Percentiles rank a stretch among this genome's conserved stretches.
phyloP scores from a whole-genome alignment of 2,329 filamentous ascomycete genomes.

The Neofusicoccum laricinum region DNA sequence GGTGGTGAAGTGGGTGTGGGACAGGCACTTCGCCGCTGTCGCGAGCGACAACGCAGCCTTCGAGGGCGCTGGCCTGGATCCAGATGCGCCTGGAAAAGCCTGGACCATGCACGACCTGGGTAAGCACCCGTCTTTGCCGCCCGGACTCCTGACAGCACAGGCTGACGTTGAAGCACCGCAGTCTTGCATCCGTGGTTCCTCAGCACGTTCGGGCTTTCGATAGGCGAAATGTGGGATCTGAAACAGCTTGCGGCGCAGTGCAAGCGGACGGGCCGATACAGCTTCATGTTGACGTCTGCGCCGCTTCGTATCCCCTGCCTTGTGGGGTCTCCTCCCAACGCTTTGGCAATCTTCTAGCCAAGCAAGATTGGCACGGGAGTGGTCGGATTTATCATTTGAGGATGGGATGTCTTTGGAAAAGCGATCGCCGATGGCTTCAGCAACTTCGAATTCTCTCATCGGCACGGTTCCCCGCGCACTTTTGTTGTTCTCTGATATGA shows the following conservation, averaged over 20 bases:
- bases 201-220: conserved; percentile 41
- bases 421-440: too few relatives aligned
- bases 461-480: too few relatives aligned
- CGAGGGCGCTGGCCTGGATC: conserved; percentile 27
- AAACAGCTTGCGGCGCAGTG: conserved; percentile 40
- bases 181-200: conserved; percentile 36
- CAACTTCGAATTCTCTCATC: too few relatives aligned
- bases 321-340: conserved; percentile 33
- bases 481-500: too few relatives aligned
- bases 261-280: conserved; percentile 36
- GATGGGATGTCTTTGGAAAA: too few relatives aligned
- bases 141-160: background rate
- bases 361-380: too few relatives aligned
- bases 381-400: too few relatives aligned
- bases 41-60: conserved; percentile 34
- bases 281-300: conserved; percentile 44
- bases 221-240: conserved; percentile 48
- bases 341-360: conserved; percentile 32
- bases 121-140: background rate
- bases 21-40: conserved; percentile 33
- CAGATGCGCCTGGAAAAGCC: background rate
- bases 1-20: conserved; percentile 25
- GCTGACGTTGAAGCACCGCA: conserved; percentile 17
- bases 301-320: conserved; percentile 44
- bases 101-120: background rate